Conservation (phyloP, 345 rosid genomes). For the Pistacia vera region DNA sequence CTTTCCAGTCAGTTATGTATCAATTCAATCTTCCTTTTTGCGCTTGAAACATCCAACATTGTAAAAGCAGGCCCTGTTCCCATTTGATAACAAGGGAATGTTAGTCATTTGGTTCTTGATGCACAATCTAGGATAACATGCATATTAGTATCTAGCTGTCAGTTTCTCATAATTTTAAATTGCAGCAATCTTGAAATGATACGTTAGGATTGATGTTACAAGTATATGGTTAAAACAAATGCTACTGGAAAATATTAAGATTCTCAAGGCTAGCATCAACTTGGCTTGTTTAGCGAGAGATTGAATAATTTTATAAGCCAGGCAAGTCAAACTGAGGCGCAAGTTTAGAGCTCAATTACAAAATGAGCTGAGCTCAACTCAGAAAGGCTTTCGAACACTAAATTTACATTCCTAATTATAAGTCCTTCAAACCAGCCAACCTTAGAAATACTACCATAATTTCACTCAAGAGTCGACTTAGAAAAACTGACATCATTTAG, state of each 20-base stretch:
- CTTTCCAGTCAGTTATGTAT: background rate
- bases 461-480: background rate
- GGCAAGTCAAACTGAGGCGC: background rate
- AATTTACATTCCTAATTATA: background rate
- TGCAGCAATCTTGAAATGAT: too few species aligned
- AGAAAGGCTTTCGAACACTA: background rate
- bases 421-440: background rate
- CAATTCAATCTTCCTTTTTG: background rate
- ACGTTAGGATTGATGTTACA: too few species aligned
- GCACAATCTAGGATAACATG: too few species aligned
- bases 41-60: conserved; percentile 6
- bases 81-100: background rate
- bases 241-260: background rate
- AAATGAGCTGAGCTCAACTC: background rate
- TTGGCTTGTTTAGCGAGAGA: background rate
- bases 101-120: background rate
- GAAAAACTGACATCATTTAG: background rate
- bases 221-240: too few species aligned
- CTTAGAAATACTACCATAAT: background rate
- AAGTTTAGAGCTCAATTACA: background rate
- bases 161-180: too few species aligned
- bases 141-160: too few species aligned
- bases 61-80: background rate
- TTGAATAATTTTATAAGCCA: background rate
- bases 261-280: background rate